Base-by-base conservation (phyloP, 1,284 basidiomycete genomes). In the Xerocomus subilludens region DNA sequence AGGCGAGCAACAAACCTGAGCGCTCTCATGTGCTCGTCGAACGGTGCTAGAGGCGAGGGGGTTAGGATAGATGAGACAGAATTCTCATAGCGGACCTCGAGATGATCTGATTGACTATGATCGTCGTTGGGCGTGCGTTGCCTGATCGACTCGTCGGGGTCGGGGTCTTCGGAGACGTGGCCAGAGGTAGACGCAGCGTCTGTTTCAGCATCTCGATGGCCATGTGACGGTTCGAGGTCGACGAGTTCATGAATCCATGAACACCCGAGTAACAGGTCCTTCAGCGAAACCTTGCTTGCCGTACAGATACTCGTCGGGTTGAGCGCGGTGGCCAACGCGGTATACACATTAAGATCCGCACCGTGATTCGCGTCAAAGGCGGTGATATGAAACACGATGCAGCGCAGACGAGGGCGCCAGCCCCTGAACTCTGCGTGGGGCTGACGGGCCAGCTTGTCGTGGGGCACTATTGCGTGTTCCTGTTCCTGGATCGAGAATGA, bases 1-100 rank as follows among this genome's bases (percentile, higher is more conserved):
- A 78, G 59, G 47, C 67, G 53, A 23, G 69, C 62, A 30, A 64
- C 53, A 45, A 78, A 62, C 38, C 56, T 55, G 11, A 78, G 67
- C 20, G 59, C 56, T 53, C 35, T 71, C 25, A 67, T 69, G 36
- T 23, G 72, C 30, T 73, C 64, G 30, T 67, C 60, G 27, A 42
- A 42, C 42, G 35, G 33, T 21, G 47, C 10, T 30, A 16, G 13
- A 53, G 51, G 51, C 9, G 11, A 30, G 2, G 51, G 5, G 51
- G 51, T 27, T 16, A 30, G 13, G 51, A 21, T n/a, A 42, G 53
- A 55, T 55, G 30, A 8, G n/a, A 27, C 51, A 30, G 51, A 53
- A 16, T 53, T 30, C n/a, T n/a, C 30, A 16, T 55, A 5, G 2
- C 21, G 53, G 30, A 55, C 53, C 21, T 32, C 16, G 30, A 55